Percentiles rank a stretch among this genome's conserved stretches.
phyloP scores from a whole-genome alignment of 768 basidiomycete species.

The Pholiota molesta region DNA sequence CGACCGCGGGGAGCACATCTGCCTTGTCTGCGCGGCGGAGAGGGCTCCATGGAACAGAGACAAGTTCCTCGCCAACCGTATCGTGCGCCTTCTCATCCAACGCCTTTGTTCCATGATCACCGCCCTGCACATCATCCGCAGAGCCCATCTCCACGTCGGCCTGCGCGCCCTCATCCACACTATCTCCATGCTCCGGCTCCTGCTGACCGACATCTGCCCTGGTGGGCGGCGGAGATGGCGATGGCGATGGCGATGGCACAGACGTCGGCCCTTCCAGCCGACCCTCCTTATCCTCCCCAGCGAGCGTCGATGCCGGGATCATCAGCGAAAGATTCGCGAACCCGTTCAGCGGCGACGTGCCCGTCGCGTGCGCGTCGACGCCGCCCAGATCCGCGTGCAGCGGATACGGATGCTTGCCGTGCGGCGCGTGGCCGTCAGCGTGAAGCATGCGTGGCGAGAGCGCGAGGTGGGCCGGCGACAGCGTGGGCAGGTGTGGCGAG shows the following conservation, averaged over 20 bases:
- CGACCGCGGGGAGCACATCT: not conserved
- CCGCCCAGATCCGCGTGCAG: not conserved
- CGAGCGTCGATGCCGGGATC: not conserved
- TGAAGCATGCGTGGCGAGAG: not conserved
- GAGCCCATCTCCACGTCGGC: not conserved
- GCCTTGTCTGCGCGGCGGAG: not conserved
- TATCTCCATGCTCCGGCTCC: too few species aligned
- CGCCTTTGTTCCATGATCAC: too few species aligned
- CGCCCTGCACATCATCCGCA: not conserved
- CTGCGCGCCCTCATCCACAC: not conserved
- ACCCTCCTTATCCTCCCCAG: not conserved
- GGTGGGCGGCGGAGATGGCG: too few species aligned
- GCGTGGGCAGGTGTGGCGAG: conserved; percentile 1
- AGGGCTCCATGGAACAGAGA: not conserved
- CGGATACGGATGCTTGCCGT: too few species aligned
- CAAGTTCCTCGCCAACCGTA: too few species aligned
- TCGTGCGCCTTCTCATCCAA: too few species aligned
- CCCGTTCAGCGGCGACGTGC: conserved; percentile 7
- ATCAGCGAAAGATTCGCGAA: conserved; percentile 20
- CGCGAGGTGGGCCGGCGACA: not conserved
- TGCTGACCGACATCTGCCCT: too few species aligned
- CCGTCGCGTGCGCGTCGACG: not conserved
- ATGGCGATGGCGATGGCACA: too few species aligned
- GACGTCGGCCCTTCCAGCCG: too few species aligned
- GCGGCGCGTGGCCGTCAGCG: too few species aligned